Conservation (phyloP, 805 yeast genomes). For the Saturnispora diversa region DNA sequence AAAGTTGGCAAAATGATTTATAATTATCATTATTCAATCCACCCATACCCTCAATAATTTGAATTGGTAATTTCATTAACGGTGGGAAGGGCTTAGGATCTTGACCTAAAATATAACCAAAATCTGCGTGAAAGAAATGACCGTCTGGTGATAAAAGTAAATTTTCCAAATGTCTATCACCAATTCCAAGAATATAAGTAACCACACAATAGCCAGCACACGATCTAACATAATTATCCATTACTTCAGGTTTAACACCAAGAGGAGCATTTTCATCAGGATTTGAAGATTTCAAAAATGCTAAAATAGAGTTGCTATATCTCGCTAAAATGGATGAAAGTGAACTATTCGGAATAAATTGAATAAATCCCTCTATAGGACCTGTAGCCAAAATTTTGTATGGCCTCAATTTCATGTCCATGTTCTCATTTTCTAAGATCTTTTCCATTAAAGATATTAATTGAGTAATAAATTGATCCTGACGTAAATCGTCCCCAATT, state of each 20-base stretch:
- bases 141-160: conserved; percentile 69
- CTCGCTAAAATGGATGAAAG: conserved; percentile 68
- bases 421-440: conserved; percentile 77
- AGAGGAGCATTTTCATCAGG: conserved; percentile 41
- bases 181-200: conserved; percentile 90
- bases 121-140: conserved; percentile 95
- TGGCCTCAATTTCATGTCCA: conserved; percentile 81
- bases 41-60: conserved; percentile 96
- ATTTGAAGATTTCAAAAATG: conserved; percentile 58
- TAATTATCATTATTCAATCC: conserved; percentile 82
- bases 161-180: conserved; percentile 94
- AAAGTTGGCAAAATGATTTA: conserved; percentile 79
- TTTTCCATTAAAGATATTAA: conserved; percentile 87
- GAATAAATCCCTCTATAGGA: conserved; percentile 84
- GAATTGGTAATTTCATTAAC: conserved; percentile 93
- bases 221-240: conserved; percentile 91
- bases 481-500: conserved; percentile 91
- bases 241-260: conserved; percentile 52
- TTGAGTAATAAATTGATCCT: conserved; percentile 95
- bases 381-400: conserved; percentile 88
- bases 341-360: conserved; percentile 90
- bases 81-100: conserved; percentile 99
- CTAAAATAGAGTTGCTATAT: conserved; percentile 64
- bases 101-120: conserved; percentile 91
- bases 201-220: conserved; percentile 98